Evolutionary conservation across 176 grass and related monocot species (phyloP).

Genomic region (Oryza rufipogon): DNA sequence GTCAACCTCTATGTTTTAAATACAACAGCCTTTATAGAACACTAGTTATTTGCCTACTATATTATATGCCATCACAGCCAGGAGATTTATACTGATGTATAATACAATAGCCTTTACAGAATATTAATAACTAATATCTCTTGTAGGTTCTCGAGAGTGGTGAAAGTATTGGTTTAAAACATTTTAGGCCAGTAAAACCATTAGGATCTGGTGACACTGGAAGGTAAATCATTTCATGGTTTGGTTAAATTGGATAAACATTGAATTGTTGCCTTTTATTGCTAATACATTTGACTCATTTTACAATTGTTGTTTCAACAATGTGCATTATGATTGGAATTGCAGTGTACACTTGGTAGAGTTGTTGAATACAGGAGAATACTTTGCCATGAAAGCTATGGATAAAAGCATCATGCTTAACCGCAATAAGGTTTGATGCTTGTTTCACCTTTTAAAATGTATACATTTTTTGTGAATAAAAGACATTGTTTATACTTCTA

Average conservation of each 20-base stretch:
- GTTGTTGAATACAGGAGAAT: slow-evolving; percentile 70
- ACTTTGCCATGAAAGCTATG: slow-evolving; percentile 98
- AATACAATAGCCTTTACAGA: no score
- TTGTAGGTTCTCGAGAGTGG: slow-evolving; percentile 70
- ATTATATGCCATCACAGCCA: background rate
- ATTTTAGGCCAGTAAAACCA: slow-evolving; percentile 87
- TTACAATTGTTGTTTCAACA: background rate
- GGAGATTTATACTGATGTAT: background rate
- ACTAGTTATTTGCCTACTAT: background rate
- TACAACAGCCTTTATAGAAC: slow-evolving; percentile 1
- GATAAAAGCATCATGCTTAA: slow-evolving; percentile 90
- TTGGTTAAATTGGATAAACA: background rate
- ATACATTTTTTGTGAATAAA: slow-evolving; percentile 4
- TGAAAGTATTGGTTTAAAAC: slow-evolving; percentile 82
- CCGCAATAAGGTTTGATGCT: slow-evolving; percentile 77
- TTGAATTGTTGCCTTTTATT: background rate
- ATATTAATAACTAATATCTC: slow-evolving; percentile 32
- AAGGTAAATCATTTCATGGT: slow-evolving; percentile 53
- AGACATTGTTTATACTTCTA: background rate
- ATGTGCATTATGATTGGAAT: slow-evolving; percentile 34
- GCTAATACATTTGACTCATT: background rate
- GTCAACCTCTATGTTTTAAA: background rate
- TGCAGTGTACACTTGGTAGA: slow-evolving; percentile 94
- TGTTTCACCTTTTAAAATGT: slow-evolving; percentile 13
- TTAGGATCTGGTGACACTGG: slow-evolving; percentile 94